Conservation (phyloP, 257 asterid genomes). For the Solanum lignicaule region DNA sequence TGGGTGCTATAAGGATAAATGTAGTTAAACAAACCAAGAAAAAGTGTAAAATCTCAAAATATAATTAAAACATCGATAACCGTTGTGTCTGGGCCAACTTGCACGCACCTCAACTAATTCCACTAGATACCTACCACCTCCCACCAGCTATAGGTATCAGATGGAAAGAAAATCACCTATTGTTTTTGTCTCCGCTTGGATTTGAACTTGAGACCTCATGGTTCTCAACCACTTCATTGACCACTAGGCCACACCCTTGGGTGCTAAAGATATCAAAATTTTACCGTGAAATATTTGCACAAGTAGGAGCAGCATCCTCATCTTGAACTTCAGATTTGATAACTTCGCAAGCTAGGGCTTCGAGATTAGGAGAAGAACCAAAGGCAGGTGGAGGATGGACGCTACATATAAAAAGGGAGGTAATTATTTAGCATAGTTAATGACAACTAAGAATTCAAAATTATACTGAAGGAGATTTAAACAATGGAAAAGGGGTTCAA, state of each 20-base stretch:
- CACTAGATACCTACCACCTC: neutral
- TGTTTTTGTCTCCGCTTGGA: neutral
- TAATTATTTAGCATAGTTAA: constrained; percentile 7
- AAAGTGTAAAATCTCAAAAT: constrained; percentile 1
- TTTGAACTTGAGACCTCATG: neutral
- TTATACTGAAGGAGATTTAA: neutral
- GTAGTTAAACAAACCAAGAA: neutral
- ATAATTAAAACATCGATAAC: neutral
- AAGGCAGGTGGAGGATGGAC: constrained; percentile 98
- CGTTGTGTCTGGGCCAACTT: neutral
- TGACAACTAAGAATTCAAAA: neutral
- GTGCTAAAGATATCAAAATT: neutral
- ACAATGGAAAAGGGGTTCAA: neutral
- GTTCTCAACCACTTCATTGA: neutral
- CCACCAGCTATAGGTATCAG: neutral
- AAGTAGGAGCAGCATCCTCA: constrained; percentile 32
- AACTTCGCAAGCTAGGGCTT: constrained; percentile 78
- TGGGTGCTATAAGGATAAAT: neutral
- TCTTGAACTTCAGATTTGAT: constrained; percentile 52
- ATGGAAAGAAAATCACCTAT: neutral
- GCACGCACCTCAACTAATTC: neutral
- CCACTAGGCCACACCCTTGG: neutral
- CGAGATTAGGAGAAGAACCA: constrained; percentile 98
- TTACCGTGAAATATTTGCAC: constrained; percentile 46
- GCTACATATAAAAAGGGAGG: constrained; percentile 30